Conservation (phyloP, 805 yeast genomes). For the Ogataea wickerhamii region DNA sequence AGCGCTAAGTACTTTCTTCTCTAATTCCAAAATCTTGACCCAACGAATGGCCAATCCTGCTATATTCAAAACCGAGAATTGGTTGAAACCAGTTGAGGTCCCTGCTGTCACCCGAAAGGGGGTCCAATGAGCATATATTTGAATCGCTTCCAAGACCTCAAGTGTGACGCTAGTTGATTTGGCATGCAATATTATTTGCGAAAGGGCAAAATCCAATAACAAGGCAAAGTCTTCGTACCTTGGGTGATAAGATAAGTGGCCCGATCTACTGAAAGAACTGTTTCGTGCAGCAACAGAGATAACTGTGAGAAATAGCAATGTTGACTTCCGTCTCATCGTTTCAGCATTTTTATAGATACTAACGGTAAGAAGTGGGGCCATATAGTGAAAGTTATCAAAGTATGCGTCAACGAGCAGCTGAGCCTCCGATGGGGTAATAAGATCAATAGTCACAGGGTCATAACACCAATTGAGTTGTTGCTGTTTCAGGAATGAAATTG, state of each 20-base stretch:
- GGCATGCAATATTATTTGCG: slow-evolving; percentile 10
- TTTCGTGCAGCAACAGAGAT: slow-evolving; percentile 13
- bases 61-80: slow-evolving; percentile 14
- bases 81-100: slow-evolving; percentile 7
- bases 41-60: slow-evolving; percentile 17
- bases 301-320: slow-evolving; percentile 11
- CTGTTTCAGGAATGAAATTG: slow-evolving; percentile 7
- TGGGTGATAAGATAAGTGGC: slow-evolving; percentile 3
- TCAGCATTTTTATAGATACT: slow-evolving; percentile 13
- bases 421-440: slow-evolving; percentile 11
- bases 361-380: slow-evolving; percentile 16
- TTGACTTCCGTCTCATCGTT: slow-evolving; percentile 11
- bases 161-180: slow-evolving; percentile 11
- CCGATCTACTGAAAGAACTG: slow-evolving; percentile 1
- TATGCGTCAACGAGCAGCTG: slow-evolving; percentile 13
- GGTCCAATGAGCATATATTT: slow-evolving; percentile 18
- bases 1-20: slow-evolving; percentile 7
- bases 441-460: slow-evolving; percentile 12
- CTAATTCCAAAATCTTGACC: slow-evolving; percentile 14
- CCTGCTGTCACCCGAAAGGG: slow-evolving; percentile 6
- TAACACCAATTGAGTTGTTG: slow-evolving; percentile 12
- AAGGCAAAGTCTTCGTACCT: slow-evolving; percentile 11
- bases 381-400: slow-evolving; percentile 14
- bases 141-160: slow-evolving; percentile 15
- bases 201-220: slow-evolving; percentile 11